Conservation (phyloP, 768 basidiomycete species). For the Sporobolomyces pararoseus region DNA sequence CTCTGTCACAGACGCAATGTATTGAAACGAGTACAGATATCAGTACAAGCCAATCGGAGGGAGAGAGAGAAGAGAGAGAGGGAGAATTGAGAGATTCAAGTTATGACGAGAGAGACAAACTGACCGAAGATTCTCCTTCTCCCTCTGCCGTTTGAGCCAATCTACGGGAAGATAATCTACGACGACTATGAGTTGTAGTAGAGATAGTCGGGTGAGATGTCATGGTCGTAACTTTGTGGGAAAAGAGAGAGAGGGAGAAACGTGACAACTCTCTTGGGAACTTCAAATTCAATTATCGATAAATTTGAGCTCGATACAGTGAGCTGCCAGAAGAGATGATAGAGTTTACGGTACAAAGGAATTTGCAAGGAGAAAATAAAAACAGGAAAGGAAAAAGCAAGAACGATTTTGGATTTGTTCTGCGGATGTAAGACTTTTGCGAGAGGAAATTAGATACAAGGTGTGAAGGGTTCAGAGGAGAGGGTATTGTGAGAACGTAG, state of each 20-base stretch:
- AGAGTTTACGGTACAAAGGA: neutral
- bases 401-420: too few species aligned
- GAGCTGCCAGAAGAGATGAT: too few species aligned
- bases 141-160: constrained; percentile 14
- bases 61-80: neutral
- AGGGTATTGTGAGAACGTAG: neutral
- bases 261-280: too few species aligned
- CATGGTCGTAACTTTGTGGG: too few species aligned
- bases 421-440: too few species aligned
- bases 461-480: neutral
- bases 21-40: neutral
- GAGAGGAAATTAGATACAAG: too few species aligned
- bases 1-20: constrained; percentile 8
- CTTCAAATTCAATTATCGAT: too few species aligned
- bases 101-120: neutral
- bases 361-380: neutral
- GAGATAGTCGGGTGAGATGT: neutral
- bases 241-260: too few species aligned
- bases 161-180: neutral
- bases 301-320: too few species aligned
- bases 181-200: neutral
- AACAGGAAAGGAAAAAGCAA: too few species aligned
- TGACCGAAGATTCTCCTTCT: constrained; percentile 28
- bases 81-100: neutral
- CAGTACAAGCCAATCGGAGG: neutral